Evolutionary conservation across 768 basidiomycete species (phyloP).

Genomic region (Podaxis sp.): DNA sequence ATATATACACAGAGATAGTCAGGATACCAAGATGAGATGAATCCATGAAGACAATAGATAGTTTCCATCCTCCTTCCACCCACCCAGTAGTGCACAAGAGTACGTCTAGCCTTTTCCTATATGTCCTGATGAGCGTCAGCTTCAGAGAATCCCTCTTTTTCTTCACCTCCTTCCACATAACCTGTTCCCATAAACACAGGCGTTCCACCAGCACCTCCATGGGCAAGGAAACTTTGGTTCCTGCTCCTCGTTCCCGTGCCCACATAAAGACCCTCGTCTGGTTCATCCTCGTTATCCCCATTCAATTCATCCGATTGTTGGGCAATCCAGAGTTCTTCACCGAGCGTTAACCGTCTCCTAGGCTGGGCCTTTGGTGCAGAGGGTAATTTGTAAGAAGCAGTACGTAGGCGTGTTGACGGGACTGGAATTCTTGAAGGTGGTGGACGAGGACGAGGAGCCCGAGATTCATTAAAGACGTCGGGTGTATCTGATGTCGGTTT

Average conservation of each 20-base stretch:
- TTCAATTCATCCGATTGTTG: conserved; percentile 23
- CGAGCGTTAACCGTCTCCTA: conserved; percentile 52
- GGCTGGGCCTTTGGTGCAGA: conserved; percentile 21
- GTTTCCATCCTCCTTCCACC: not conserved
- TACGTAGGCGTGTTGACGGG: conserved; percentile 10
- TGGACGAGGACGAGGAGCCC: not conserved
- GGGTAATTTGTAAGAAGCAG: conserved; percentile 15
- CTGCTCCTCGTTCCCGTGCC: conserved; percentile 58
- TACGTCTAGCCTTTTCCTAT: conserved; percentile 19
- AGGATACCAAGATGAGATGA: not conserved
- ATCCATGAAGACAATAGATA: not conserved
- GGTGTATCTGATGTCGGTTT: not conserved
- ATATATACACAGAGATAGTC: conserved; percentile 1
- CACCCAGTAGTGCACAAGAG: not conserved
- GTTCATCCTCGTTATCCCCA: conserved; percentile 37
- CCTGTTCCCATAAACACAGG: conserved; percentile 74
- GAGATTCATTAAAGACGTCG: conserved; percentile 2
- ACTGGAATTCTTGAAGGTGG: conserved; percentile 16
- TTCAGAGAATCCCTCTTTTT: conserved; percentile 25
- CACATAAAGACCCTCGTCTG: conserved; percentile 49
- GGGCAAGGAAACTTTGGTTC: conserved; percentile 63
- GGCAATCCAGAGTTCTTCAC: conserved; percentile 63
- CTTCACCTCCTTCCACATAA: conserved; percentile 57
- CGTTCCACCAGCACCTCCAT: conserved; percentile 70
- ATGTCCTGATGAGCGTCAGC: conserved; percentile 18